Conservation (phyloP, 2,329 filamentous ascomycete genomes). For the Colletotrichum phormii region DNA sequence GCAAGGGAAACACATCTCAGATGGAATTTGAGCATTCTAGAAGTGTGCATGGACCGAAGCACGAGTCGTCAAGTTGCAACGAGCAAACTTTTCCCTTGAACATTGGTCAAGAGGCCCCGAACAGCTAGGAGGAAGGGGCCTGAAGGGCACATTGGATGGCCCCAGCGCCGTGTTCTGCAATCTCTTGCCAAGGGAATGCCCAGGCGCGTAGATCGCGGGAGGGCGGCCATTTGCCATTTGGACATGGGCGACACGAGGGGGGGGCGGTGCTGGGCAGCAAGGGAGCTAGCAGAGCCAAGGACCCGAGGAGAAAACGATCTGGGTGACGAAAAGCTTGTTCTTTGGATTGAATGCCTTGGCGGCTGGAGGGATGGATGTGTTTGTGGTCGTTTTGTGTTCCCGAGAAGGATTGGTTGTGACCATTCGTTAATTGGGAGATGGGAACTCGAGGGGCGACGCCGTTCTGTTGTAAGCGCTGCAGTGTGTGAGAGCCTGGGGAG, state of each 20-base stretch:
- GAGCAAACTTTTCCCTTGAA: not conserved
- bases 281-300: constrained; percentile 30
- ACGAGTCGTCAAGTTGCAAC: not conserved
- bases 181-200: constrained; percentile 31
- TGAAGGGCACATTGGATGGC: not conserved
- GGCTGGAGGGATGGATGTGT: not conserved
- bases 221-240: not conserved
- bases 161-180: not conserved
- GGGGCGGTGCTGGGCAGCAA: constrained; percentile 9
- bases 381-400: not conserved
- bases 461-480: no score
- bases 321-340: constrained; percentile 27
- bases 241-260: constrained; percentile 1
- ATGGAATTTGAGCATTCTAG: not conserved
- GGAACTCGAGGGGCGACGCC: not conserved
- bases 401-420: not conserved
- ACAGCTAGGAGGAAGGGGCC: not conserved
- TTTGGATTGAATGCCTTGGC: not conserved
- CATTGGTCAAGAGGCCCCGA: no score
- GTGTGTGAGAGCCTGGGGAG: no score
- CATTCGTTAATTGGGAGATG: not conserved
- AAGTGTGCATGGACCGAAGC: not conserved
- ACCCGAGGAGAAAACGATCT: not conserved
- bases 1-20: not conserved
- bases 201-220: constrained; percentile 34